Percentiles rank a stretch among this genome's conserved stretches.
These are phyloP conservation scores for Ilyonectria robusta DNA, from an alignment of 2,329 filamentous ascomycete species.

Conservation along the genomic window DNA sequence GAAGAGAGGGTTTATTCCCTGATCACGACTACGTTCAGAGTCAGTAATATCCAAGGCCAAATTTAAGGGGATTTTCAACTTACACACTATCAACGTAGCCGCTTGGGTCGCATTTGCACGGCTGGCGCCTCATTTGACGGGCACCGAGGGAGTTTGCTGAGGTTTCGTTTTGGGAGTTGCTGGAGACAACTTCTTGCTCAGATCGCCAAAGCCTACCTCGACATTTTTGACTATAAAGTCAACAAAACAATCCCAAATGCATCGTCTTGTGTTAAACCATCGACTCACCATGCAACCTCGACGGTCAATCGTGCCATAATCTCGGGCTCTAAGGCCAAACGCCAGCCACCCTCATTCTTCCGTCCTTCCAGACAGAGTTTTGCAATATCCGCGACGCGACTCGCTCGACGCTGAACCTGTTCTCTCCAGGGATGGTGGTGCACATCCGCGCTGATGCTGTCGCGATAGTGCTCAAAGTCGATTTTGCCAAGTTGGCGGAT, in stretches of 20 bases:
- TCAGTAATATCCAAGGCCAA: too few relatives aligned
- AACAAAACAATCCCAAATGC: neutral
- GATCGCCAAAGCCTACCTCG: conserved; percentile 19
- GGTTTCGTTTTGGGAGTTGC: neutral
- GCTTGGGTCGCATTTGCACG: neutral
- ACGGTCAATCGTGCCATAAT: conserved; percentile 8
- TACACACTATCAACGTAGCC: neutral
- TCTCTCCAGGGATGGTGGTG: conserved; percentile 2
- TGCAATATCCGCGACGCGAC: neutral
- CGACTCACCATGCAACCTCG: conserved; percentile 12
- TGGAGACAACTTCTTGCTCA: conserved; percentile 10
- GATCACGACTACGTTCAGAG: neutral
- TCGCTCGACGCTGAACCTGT: conserved; percentile 6
- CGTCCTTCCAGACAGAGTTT: neutral
- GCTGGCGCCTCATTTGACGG: conserved; percentile 3
- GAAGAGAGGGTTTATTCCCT: conserved; percentile 12
- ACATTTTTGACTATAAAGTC: conserved; percentile 10
- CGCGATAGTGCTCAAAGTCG: neutral
- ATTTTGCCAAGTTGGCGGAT: conserved; percentile 9
- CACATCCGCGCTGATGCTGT: conserved; percentile 9
- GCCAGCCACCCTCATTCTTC: conserved; percentile 15
- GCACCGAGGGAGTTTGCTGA: neutral
- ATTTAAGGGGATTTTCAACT: neutral
- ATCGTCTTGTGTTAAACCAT: neutral
- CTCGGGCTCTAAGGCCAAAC: conserved; percentile 1